phyloP scores from a whole-genome alignment of 2,329 filamentous ascomycete species.

The Tolypocladium endophyticum region DNA sequence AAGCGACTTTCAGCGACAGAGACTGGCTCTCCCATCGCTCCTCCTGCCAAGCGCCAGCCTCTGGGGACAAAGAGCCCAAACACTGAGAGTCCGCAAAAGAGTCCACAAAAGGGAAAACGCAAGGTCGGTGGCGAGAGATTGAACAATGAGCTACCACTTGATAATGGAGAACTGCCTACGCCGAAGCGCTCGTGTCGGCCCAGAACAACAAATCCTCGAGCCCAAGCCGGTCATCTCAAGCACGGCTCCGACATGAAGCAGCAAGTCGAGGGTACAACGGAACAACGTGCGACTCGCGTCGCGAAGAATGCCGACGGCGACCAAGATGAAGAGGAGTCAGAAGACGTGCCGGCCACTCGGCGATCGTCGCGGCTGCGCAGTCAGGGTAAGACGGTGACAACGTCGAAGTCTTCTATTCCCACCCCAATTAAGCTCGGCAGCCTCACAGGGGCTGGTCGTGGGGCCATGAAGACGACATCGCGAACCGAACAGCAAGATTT shows the following conservation, averaged over 20 bases:
- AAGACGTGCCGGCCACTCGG: conserved; percentile 10
- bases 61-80: conserved; percentile 25
- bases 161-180: conserved; percentile 10
- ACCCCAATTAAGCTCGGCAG: conserved; percentile 22
- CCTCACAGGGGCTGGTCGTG: conserved; percentile 9
- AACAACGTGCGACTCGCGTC: neutral
- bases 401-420: conserved; percentile 21
- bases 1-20: conserved; percentile 17
- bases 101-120: conserved; percentile 20
- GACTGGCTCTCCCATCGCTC: conserved; percentile 18
- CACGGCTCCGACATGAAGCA: neutral
- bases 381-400: conserved; percentile 5
- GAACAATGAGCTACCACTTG: conserved; percentile 10
- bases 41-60: conserved; percentile 15
- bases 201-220: conserved; percentile 4
- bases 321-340: conserved; percentile 8
- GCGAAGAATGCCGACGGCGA: neutral
- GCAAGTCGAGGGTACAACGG: neutral
- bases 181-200: conserved; percentile 14
- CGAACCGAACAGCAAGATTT: conserved; percentile 21
- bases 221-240: neutral
- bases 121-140: conserved; percentile 14
- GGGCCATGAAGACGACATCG: conserved; percentile 7
- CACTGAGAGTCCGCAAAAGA: conserved; percentile 19
- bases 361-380: conserved; percentile 22